Evolutionary conservation across 176 grass and related monocot species (phyloP).

Genomic region (Sorghum bicolor): Sorghum_bicolor_NCBIv3 NC_012871.2:70795501-70796000

Average conservation of each 20-base stretch:
- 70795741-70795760: not conserved
- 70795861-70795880: not conserved
- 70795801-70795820: not conserved
- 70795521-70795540: not conserved
- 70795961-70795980: not conserved
- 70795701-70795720: not conserved
- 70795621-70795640: conserved; percentile 72
- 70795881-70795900: not conserved
- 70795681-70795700: not conserved
- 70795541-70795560: not conserved
- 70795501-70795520: not conserved
- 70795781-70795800: conserved; percentile 18
- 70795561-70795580: not conserved
- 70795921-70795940: not conserved
- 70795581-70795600: conserved; percentile 1
- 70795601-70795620: conserved; percentile 80
- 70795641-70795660: conserved; percentile 84
- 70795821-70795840: not conserved
- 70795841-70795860: not conserved
- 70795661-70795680: conserved; percentile 18
- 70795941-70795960: not conserved
- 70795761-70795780: conserved; percentile 3
- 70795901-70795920: not conserved
- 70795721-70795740: not conserved
- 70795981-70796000: not conserved